Conservation (phyloP, 495 filamentous ascomycete species). For the Pyrenula aspistea region DNA sequence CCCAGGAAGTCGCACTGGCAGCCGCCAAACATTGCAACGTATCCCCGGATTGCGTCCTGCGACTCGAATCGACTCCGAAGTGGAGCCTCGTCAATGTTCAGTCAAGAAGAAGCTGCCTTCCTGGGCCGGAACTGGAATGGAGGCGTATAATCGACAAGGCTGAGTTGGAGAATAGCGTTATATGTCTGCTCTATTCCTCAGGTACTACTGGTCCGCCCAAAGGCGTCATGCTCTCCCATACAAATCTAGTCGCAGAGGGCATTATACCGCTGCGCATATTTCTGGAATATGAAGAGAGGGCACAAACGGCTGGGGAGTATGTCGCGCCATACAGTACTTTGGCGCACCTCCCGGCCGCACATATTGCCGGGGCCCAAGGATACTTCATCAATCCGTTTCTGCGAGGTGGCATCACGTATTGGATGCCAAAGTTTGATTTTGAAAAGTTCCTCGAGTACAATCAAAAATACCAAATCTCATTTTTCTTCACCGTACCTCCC, state of each 20-base stretch:
- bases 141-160: slow-evolving; percentile 30
- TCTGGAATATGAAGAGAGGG: slow-evolving; percentile 31
- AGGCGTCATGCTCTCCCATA: slow-evolving; percentile 35
- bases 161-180: slow-evolving; percentile 21
- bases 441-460: slow-evolving; percentile 27
- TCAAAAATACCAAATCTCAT: slow-evolving; percentile 29
- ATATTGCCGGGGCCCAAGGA: slow-evolving; percentile 29
- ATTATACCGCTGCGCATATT: slow-evolving; percentile 22
- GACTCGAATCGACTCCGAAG: slow-evolving; percentile 11
- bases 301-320: slow-evolving; percentile 1
- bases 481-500: slow-evolving; percentile 37
- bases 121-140: slow-evolving; percentile 33
- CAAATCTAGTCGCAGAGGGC: slow-evolving; percentile 36
- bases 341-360: slow-evolving; percentile 38
- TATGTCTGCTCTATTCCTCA: slow-evolving; percentile 35
- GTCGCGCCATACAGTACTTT: slow-evolving; percentile 21
- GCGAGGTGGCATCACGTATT: slow-evolving; percentile 30
- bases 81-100: slow-evolving; percentile 20
- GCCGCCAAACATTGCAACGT: slow-evolving; percentile 20
- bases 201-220: slow-evolving; percentile 48
- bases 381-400: slow-evolving; percentile 27
- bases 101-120: slow-evolving; percentile 3
- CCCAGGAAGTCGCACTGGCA: slow-evolving; percentile 28
- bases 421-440: slow-evolving; percentile 37
- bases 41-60: background rate